Evolutionary conservation across 83 land plant species (phyloP).

Genomic region (Picea mariana): DNA sequence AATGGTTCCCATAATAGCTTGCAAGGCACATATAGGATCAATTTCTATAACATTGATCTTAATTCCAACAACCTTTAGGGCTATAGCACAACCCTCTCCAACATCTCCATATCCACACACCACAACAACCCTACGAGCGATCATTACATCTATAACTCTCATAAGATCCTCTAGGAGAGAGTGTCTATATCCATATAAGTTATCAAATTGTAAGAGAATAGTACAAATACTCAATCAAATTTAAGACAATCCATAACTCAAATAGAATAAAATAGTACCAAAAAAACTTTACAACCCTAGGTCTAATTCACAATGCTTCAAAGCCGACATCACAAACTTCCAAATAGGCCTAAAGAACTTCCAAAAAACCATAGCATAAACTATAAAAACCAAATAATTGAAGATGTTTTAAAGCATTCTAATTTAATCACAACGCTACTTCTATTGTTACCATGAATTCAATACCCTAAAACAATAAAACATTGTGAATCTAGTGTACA

Average conservation of each 20-base stretch:
- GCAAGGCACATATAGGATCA: constrained; percentile 84
- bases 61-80: constrained; percentile 73
- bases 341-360: no score
- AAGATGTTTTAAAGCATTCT: no score
- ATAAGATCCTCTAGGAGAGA: constrained; percentile 73
- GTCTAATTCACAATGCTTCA: no score
- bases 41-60: constrained; percentile 76
- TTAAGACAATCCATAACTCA: background rate
- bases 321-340: no score
- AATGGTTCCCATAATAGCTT: no score
- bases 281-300: no score
- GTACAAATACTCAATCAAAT: background rate
- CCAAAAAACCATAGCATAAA: no score
- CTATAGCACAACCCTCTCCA: constrained; percentile 80
- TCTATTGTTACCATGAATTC: no score
- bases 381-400: no score
- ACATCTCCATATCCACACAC: constrained; percentile 83
- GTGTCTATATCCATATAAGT: constrained; percentile 69
- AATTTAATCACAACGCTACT: no score
- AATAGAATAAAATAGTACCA: background rate
- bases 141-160: constrained; percentile 81
- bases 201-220: constrained; percentile 21
- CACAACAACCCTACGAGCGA: constrained; percentile 75
- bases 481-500: no score
- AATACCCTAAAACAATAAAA: no score